Evolutionary conservation across 2,329 filamentous ascomycete genomes (phyloP).

Genomic region (Fusarium domesticum): DNA sequence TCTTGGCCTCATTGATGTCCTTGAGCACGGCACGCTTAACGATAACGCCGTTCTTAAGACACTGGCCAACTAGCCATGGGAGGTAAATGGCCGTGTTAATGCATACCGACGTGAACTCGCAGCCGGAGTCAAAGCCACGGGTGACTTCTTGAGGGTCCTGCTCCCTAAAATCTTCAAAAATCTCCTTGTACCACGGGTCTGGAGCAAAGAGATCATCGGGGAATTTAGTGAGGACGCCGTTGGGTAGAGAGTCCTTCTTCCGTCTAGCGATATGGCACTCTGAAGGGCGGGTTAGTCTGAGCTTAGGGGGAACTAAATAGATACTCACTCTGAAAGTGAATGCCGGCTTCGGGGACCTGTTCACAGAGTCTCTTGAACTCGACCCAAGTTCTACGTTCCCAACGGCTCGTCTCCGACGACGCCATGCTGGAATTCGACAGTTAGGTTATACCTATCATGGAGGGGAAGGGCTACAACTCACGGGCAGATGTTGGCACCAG

Average conservation of each 20-base stretch:
- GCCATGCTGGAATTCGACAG: constrained; percentile 40
- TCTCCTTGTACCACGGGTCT: constrained; percentile 71
- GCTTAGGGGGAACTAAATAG: not conserved
- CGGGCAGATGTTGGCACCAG: constrained; percentile 78
- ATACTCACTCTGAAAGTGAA: constrained; percentile 68
- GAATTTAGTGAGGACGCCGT: constrained; percentile 34
- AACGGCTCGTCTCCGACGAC: constrained; percentile 43
- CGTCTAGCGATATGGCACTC: constrained; percentile 52
- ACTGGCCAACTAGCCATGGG: constrained; percentile 79
- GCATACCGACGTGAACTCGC: constrained; percentile 78
- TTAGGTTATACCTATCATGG: not conserved
- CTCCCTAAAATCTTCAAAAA: constrained; percentile 68
- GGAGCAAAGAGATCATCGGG: constrained; percentile 61
- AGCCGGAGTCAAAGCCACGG: constrained; percentile 66
- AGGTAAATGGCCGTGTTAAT: constrained; percentile 90
- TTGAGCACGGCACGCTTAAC: constrained; percentile 60
- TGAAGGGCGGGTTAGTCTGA: constrained; percentile 26
- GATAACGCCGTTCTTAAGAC: constrained; percentile 67
- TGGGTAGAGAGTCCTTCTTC: constrained; percentile 54
- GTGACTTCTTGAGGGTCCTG: constrained; percentile 58
- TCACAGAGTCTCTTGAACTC: constrained; percentile 58
- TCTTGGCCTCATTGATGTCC: constrained; percentile 69
- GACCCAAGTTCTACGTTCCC: constrained; percentile 64
- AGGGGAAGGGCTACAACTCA: constrained; percentile 39
- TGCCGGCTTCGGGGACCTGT: constrained; percentile 71